Evolutionary conservation across 148 eudicot genomes (phyloP), one percentile per base, ranked within the genome.

Genomic region (Silene conica): DNA sequence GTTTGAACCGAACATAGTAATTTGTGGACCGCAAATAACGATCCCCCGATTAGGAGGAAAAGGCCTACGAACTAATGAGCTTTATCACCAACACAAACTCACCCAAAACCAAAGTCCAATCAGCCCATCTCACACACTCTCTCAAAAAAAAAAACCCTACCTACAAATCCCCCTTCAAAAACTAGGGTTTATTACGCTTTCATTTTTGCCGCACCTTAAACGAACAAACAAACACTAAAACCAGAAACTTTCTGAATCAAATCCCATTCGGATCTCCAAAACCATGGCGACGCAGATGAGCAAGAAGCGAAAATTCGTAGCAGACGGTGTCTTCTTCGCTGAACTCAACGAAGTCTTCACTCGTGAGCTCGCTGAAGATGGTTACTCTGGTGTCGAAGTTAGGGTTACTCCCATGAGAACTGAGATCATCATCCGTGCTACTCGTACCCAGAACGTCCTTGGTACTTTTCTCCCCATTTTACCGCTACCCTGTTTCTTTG

Each of bases 321-420:
- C 96, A n/a, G 97, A 92, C 59, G 97, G 95, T 60, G 97, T 92
- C 3, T 92, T 92, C 80, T 88, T 76, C 64, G 97, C 97, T 13
- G 96, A 92, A 76, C 81, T 92, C 67, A 90, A 92, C 68, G 97
- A 92, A 70, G 89, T 88, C 0, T 73, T 88, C 83, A 90, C 87
- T 1, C 81, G 97, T 23, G 96, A 88, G 82, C 84, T 92, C 0
- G 96, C 93, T 0, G 97, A 93, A 80, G 98, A 90, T 83, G 94
- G 96, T 4, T 93, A 90, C 82, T 90, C 96, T 18, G 98, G 98
- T 1, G 96, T 90, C 0, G 98, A 90, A 79, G 98, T 88, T 69
- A 86, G 98, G 81, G 98, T 90, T 34, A 93, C 98, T 70, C 98
- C 96, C 3, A 85, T 86, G 91, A 86, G 97, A 20, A 92, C 97